Evolutionary conservation across 192 early-diverging fungal genomes (phyloP), one percentile per base, ranked within the genome.

Genomic region (Funneliformis mosseae): DNA sequence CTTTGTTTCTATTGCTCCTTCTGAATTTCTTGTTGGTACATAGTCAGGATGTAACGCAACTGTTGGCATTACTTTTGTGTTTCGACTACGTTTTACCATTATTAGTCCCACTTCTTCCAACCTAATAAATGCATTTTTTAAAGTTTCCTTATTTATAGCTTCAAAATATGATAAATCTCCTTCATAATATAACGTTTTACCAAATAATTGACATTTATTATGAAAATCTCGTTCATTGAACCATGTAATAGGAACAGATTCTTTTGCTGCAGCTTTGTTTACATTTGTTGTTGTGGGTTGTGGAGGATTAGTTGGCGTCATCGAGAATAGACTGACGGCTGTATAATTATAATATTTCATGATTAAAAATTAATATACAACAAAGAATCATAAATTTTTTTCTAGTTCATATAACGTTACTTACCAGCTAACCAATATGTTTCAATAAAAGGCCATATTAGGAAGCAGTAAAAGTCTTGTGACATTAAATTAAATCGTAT

Each of bases 401-500:
- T n/a, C 16, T 78, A 38, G 28, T 50, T 88, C 69, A 45, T 83
- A 75, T 69, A 86, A 88, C 80, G 50, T 2, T 87, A 85, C 45
- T 92, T 85, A 25, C 91, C 89, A 23, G 93, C 90, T 11, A 96
- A 83, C 95, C 95, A 96, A 81, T 96, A 96, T 63, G 93, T 93
- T 80, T 96, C 95, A 46, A 96, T 84, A 79, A 94, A 96, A n/a
- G 94, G 94, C 95, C 95, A 96, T 63, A 95, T 83, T 67, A 96
- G 81, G 82, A 95, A 96, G 76, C 94, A 93, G 69, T 90, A 91
- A 80, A 95, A 94, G 81, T 95, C 93, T 93, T 4, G 12, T 68
- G 59, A 71, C 42, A 48, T 60, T 45, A 73, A 9, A 21, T 33
- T 42, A 61, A 63, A 23, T 71, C 8, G 72, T 39, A 66, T 45